Percentiles rank a stretch among this genome's conserved stretches.
Evolutionary conservation across 1,284 basidiomycete genomes (phyloP).

Genomic region (Leccinum huronense): DNA sequence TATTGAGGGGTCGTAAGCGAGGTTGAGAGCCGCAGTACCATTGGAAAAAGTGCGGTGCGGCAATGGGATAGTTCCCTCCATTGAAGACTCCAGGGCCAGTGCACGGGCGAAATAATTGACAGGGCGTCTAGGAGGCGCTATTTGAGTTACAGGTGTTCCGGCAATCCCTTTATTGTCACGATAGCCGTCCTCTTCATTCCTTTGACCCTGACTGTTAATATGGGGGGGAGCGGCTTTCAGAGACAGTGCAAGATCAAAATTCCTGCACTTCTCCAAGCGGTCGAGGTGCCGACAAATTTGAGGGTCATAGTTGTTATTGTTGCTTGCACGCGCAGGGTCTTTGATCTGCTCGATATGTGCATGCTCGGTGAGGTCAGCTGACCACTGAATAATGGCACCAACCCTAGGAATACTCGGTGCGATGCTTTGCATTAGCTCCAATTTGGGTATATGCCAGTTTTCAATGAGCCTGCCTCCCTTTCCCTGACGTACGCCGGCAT

Average conservation of each 20-base stretch:
- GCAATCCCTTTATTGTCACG: not conserved
- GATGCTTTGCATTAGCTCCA: not conserved
- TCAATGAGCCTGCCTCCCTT: not conserved
- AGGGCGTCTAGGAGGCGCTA: not conserved
- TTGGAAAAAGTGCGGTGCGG: not conserved
- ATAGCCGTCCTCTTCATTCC: not conserved
- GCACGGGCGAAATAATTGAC: not conserved
- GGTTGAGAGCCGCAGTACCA: not conserved
- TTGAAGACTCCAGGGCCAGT: not conserved
- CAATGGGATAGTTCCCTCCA: not conserved
- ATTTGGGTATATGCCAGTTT: not conserved
- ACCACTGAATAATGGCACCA: not conserved
- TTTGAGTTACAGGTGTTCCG: not conserved
- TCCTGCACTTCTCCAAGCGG: not conserved
- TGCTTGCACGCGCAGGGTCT: not conserved
- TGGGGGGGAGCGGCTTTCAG: not conserved
- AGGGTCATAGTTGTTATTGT: not conserved
- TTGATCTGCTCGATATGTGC: not conserved
- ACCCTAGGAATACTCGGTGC: not conserved
- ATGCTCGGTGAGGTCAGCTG: not conserved
- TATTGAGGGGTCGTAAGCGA: not conserved
- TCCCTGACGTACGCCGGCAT: not conserved
- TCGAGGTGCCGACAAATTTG: slow-evolving; percentile 1
- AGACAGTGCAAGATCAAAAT: not conserved
- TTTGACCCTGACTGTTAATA: not conserved